Base-by-base conservation (phyloP, 2,329 filamentous ascomycete genomes). In the Herpotrichia juniperi region DNA sequence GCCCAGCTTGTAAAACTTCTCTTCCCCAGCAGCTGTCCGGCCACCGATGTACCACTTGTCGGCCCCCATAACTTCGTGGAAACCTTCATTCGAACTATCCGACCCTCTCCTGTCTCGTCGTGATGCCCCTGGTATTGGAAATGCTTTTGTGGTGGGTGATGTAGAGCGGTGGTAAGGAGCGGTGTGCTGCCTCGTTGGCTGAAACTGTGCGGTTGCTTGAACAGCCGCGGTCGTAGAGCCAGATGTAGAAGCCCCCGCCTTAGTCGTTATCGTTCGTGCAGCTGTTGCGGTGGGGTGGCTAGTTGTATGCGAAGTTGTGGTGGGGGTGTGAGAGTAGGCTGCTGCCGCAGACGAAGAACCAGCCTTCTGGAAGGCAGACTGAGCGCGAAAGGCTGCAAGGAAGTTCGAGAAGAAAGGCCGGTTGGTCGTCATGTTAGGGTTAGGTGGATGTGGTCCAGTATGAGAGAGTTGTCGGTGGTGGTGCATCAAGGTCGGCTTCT, bases 1-100 rank as follows among this genome's bases (percentile, higher is more conserved):
- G 37, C 88, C 89, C 39, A 93, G 76, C 76, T 91, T 91, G 73
- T 92, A 93, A 76, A 91, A 92, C 65, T 84, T 84, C 70, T 93
- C 89, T 66, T 93, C 89, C n/a, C 89, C 89, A 1, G 77, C 81
- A 1, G 89, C 88, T 24, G 89, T 92, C 66, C 88, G 78, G 6
- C 89, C 89, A 19, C 89, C 89, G 48, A 93, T 89, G 66, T 92
- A 93, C 87, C 89, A 91, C 75, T 90, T 91, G 59, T 93, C 89
- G 1, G 84, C 83, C 2, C 87, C 88, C 43, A 86, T 73, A 30
- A 86, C 87, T 55, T 92, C 89, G 46, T 88, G 79, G 71, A 92
- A 92, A 1, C 89, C 89, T 65, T 92, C 89, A 47, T 82, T 87
- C 57, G 84, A 88, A 72, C 87, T 90, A 61, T 92, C 89, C 61